Evolutionary conservation across 2,329 filamentous ascomycete genomes (phyloP).

Genomic region (Diplodia corticola): DNA sequence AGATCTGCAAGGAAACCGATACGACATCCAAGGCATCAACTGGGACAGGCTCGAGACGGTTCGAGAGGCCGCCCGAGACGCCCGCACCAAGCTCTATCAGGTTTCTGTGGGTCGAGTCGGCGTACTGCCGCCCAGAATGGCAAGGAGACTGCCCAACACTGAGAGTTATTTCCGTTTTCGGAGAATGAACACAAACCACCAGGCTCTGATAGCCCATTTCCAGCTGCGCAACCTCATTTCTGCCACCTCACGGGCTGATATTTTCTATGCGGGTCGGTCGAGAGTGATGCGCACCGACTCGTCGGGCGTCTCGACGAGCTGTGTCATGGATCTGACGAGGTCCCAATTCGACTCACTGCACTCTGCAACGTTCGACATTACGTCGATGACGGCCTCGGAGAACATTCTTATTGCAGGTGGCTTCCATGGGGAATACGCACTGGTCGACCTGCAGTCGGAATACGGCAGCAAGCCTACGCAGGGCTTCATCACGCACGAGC

Average conservation of each 20-base stretch:
- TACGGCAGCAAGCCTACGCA: constrained; percentile 39
- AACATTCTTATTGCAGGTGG: constrained; percentile 57
- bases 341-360: constrained; percentile 21
- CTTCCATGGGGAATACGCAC: constrained; percentile 58
- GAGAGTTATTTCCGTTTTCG: constrained; percentile 52
- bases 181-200: constrained; percentile 51
- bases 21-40: constrained; percentile 42
- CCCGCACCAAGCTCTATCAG: constrained; percentile 13
- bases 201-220: constrained; percentile 57
- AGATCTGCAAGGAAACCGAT: constrained; percentile 37
- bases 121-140: neutral
- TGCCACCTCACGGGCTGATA: constrained; percentile 54
- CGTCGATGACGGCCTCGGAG: constrained; percentile 53
- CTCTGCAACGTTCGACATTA: constrained; percentile 46
- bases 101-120: neutral
- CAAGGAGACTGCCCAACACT: constrained; percentile 35
- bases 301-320: constrained; percentile 42
- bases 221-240: constrained; percentile 61
- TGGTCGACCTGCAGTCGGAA: constrained; percentile 45
- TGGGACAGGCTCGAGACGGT: constrained; percentile 37
- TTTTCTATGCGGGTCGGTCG: constrained; percentile 53
- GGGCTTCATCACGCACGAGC: constrained; percentile 52
- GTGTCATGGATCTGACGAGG: constrained; percentile 51
- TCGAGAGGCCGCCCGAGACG: constrained; percentile 25
- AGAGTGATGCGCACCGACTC: constrained; percentile 54